Percentiles rank a stretch among this genome's conserved stretches.
Conservation (phyloP, 192 early-diverging fungal species). For the Powellomyces hirtus region DNA sequence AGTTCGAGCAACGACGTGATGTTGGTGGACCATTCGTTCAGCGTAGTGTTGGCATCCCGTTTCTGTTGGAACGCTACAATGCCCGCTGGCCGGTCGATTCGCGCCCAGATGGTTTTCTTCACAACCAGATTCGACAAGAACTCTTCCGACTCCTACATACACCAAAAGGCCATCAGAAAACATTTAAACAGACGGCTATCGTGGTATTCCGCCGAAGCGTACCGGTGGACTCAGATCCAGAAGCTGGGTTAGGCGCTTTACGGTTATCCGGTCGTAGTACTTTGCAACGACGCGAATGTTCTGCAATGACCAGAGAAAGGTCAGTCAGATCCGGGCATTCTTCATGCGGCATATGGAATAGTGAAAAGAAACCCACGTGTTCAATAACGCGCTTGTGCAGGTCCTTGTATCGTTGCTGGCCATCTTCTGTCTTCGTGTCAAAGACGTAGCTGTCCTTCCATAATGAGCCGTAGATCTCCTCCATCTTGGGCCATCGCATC, state of each 20-base stretch:
- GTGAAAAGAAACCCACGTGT: slow-evolving; percentile 76
- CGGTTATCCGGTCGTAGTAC: slow-evolving; percentile 89
- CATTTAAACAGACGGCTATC: too few species aligned
- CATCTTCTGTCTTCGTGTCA: slow-evolving; percentile 66
- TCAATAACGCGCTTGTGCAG: slow-evolving; percentile 95
- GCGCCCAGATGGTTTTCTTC: slow-evolving; percentile 91
- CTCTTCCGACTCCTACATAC: slow-evolving; percentile 88
- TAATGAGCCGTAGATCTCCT: slow-evolving; percentile 79
- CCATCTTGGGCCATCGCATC: slow-evolving; percentile 93
- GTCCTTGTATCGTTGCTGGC: slow-evolving; percentile 73
- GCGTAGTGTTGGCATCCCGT: slow-evolving; percentile 81
- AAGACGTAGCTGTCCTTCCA: slow-evolving; percentile 78
- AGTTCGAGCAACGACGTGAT: slow-evolving; percentile 83
- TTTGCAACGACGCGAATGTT: slow-evolving; percentile 96
- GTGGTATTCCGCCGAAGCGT: too few species aligned
- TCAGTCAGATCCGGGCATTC: neutral
- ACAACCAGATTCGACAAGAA: slow-evolving; percentile 93
- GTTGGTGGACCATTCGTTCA: slow-evolving; percentile 93
- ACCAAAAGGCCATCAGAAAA: too few species aligned
- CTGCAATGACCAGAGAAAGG: slow-evolving; percentile 19
- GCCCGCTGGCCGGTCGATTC: slow-evolving; percentile 90
- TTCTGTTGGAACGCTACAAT: slow-evolving; percentile 82
- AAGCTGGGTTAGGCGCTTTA: slow-evolving; percentile 82
- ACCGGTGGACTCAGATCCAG: slow-evolving; percentile 76
- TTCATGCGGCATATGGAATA: neutral